phyloP scores from a whole-genome alignment of 1,139 yeast genomes.

The Torulaspora pretoriensis region DNA sequence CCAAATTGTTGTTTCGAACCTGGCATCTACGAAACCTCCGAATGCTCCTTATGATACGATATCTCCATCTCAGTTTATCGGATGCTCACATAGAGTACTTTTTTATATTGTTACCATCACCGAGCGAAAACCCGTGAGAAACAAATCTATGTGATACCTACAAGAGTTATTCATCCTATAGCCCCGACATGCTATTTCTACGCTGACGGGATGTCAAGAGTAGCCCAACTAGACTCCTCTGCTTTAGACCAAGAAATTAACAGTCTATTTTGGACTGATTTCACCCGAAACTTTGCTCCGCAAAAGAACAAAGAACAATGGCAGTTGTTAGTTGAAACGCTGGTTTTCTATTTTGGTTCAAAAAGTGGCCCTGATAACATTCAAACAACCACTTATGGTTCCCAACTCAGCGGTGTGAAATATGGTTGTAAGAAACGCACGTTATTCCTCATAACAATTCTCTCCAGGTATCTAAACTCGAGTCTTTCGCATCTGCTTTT shows the following conservation, averaged over 20 bases:
- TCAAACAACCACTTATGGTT: slow-evolving; percentile 26
- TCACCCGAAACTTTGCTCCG: not conserved
- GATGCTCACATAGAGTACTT: too few species aligned
- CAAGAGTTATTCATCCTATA: too few species aligned
- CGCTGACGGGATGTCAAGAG: slow-evolving; percentile 15
- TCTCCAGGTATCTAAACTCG: slow-evolving; percentile 16
- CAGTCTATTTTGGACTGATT: slow-evolving; percentile 16
- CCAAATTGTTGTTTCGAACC: not conserved
- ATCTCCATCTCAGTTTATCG: too few species aligned
- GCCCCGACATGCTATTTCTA: not conserved
- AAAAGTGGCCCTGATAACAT: not conserved
- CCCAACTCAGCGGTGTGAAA: slow-evolving; percentile 24
- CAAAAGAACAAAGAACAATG: not conserved
- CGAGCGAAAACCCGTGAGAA: too few species aligned
- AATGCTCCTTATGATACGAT: not conserved
- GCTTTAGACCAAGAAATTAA: slow-evolving; percentile 24
- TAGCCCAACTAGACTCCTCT: slow-evolving; percentile 24
- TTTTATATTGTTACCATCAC: too few species aligned
- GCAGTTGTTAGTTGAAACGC: not conserved
- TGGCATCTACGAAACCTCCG: not conserved
- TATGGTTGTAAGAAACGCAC: slow-evolving; percentile 18
- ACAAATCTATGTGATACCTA: too few species aligned
- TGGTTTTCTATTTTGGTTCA: not conserved
- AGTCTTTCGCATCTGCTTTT: slow-evolving; percentile 15
- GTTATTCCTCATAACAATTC: slow-evolving; percentile 19